A percentile compares a stretch with the other conserved stretches of the same genome.
phyloP scores from a whole-genome alignment of 129 eudicot species.

The Apium graveolens region DNA sequence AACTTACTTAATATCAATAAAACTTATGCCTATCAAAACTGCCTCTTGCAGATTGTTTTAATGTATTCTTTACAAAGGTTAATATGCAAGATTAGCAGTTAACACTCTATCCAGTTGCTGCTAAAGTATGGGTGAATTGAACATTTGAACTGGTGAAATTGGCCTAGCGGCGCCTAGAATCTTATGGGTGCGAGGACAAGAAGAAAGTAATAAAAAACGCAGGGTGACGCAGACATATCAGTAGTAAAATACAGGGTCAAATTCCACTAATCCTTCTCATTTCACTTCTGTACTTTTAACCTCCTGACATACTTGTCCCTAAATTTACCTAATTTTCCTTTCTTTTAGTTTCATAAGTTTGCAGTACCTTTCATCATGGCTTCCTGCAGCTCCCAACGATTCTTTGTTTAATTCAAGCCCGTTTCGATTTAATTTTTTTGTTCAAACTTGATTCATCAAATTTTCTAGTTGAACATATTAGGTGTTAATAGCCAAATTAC shows the following conservation, averaged over 20 bases:
- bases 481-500: too few relatives aligned
- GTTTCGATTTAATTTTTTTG: too few relatives aligned
- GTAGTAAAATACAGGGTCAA: background rate
- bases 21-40: too few relatives aligned
- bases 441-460: too few relatives aligned
- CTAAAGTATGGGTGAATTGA: background rate
- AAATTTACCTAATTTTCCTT: background rate
- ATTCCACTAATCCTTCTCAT: background rate
- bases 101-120: background rate
- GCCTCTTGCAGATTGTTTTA: too few relatives aligned
- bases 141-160: background rate
- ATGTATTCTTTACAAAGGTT: background rate
- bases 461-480: too few relatives aligned
- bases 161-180: background rate
- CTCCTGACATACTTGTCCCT: background rate
- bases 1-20: too few relatives aligned
- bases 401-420: too few relatives aligned
- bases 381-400: background rate
- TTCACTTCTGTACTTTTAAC: background rate
- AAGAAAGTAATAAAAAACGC: conserved; percentile 1
- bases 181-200: background rate
- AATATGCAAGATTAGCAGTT: background rate
- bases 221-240: background rate
- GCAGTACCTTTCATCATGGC: background rate
- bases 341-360: background rate